Percentiles rank a stretch among this genome's conserved stretches.
These are phyloP conservation scores for Parathielavia hyrcaniae DNA, from an alignment of 495 filamentous ascomycete genomes.

Conservation along the genomic window DNA sequence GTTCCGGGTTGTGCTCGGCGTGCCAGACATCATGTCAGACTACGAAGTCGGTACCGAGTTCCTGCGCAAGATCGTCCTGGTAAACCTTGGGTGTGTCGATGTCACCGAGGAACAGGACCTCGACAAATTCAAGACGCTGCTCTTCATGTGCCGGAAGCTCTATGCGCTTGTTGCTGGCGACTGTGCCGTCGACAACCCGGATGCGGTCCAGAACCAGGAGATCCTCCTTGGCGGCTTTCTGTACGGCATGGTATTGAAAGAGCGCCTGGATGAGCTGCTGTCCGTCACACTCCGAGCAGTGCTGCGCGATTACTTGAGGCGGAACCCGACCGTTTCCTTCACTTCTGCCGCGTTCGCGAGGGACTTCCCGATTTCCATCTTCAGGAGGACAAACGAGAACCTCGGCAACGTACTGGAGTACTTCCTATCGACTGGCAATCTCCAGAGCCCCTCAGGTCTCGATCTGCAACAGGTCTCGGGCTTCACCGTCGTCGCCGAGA, in stretches of 20 bases:
- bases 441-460: constrained; percentile 81
- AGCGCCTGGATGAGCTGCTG: constrained; percentile 83
- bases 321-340: constrained; percentile 57
- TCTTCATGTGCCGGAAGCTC: constrained; percentile 94
- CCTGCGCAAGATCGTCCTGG: constrained; percentile 78
- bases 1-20: constrained; percentile 77
- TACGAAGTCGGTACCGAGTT: constrained; percentile 88
- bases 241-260: constrained; percentile 92
- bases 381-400: constrained; percentile 77
- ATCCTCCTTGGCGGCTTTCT: constrained; percentile 86
- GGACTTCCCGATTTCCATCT: constrained; percentile 71
- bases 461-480: constrained; percentile 92
- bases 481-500: constrained; percentile 94
- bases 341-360: constrained; percentile 63
- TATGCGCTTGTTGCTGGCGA: constrained; percentile 89
- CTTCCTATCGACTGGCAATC: constrained; percentile 92
- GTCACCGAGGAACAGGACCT: constrained; percentile 73
- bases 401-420: constrained; percentile 82
- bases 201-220: constrained; percentile 92
- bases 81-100: constrained; percentile 76
- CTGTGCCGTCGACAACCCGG: constrained; percentile 88
- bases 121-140: constrained; percentile 89
- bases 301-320: constrained; percentile 64
- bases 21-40: constrained; percentile 71
- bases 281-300: constrained; percentile 53